These are phyloP conservation scores for Gentiana dahurica DNA, from an alignment of 257 asterid species.

Conservation along the genomic window DNA sequence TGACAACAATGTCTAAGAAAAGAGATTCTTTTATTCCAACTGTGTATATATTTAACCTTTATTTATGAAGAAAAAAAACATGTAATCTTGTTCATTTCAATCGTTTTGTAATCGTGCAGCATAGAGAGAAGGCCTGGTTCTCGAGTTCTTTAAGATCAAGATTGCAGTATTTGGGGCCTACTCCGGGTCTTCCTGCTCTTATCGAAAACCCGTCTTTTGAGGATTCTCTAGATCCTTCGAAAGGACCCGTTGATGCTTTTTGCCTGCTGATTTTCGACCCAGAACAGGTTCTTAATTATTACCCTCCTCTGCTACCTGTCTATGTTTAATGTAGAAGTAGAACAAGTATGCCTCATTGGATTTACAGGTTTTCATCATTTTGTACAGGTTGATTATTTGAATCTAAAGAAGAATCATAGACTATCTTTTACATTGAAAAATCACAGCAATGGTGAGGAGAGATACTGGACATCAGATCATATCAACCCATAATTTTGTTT, in stretches of 20 bases:
- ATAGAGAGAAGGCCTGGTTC: constrained; percentile 84
- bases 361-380: constrained; percentile 2
- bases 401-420: constrained; percentile 77
- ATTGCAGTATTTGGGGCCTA: constrained; percentile 59
- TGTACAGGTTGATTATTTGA: constrained; percentile 75
- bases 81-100: constrained; percentile 2
- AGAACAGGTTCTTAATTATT: constrained; percentile 40
- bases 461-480: constrained; percentile 45
- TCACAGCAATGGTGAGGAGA: constrained; percentile 27
- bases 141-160: constrained; percentile 68
- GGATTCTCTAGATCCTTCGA: constrained; percentile 45
- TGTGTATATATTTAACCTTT: background rate
- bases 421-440: constrained; percentile 29
- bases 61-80: background rate
- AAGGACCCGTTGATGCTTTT: constrained; percentile 59
- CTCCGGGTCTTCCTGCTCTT: constrained; percentile 48
- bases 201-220: constrained; percentile 26
- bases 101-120: constrained; percentile 28
- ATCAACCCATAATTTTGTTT: constrained; percentile 44
- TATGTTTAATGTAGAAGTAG: background rate
- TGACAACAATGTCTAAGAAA: too few relatives aligned
- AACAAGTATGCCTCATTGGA: background rate
- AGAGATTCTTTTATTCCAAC: background rate
- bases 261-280: constrained; percentile 75
- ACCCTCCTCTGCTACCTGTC: constrained; percentile 5